A percentile compares a stretch with the other conserved stretches of the same genome.
Conservation (phyloP, 345 rosid species). For the Salix koriyanagi region DNA sequence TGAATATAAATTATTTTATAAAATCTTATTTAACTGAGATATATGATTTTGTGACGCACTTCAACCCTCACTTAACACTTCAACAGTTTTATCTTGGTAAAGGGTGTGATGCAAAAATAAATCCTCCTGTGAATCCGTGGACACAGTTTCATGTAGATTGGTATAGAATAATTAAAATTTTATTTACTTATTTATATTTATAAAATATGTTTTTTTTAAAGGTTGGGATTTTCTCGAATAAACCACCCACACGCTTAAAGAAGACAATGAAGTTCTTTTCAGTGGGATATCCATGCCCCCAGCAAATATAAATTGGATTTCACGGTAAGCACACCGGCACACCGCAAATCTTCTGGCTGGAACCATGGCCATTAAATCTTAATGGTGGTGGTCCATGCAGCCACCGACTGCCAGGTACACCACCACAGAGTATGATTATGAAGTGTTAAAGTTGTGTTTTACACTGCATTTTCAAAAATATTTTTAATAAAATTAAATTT, state of each 20-base stretch:
- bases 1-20: no score
- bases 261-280: slow-evolving; percentile 24
- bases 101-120: not conserved
- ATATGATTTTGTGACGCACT: no score
- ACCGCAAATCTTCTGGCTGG: not conserved
- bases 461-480: no score
- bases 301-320: not conserved
- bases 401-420: not conserved
- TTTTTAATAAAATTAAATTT: no score
- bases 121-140: not conserved
- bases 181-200: no score
- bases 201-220: no score
- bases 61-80: no score
- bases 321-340: not conserved
- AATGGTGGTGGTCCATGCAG: not conserved
- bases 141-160: not conserved
- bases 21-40: no score
- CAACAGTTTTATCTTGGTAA: no score
- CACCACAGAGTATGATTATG: not conserved
- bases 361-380: no score
- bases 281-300: not conserved
- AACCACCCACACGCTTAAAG: not conserved
- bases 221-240: no score
- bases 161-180: not conserved
- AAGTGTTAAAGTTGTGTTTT: not conserved